Evolutionary conservation across 2,329 filamentous ascomycete species (phyloP).

Genomic region (Sclerotinia nivalis): DNA sequence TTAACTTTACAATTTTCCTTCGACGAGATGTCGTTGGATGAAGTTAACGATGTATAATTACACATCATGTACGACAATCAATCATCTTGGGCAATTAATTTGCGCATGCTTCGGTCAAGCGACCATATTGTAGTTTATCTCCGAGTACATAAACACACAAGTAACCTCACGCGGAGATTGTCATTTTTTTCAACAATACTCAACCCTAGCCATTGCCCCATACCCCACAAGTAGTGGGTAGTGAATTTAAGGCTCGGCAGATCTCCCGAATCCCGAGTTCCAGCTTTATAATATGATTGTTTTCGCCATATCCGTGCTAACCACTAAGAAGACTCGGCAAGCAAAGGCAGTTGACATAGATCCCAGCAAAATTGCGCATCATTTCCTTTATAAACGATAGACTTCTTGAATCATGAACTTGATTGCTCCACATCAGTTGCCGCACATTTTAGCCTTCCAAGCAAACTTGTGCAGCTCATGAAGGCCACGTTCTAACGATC

Average conservation of each 20-base stretch:
- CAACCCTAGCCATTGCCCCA: constrained; percentile 4
- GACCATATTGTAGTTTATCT: constrained; percentile 13
- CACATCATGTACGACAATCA: constrained; percentile 11
- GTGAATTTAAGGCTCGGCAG: constrained; percentile 13
- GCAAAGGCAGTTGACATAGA: constrained; percentile 8
- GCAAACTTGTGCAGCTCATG: constrained; percentile 14
- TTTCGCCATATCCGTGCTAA: background rate
- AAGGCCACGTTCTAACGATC: constrained; percentile 20
- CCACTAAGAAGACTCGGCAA: background rate
- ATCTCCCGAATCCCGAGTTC: constrained; percentile 21
- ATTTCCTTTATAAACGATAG: background rate
- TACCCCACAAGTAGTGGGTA: constrained; percentile 21
- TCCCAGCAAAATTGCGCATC: constrained; percentile 14
- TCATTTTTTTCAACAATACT: constrained; percentile 16
- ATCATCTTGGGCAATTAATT: constrained; percentile 13
- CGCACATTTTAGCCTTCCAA: constrained; percentile 1
- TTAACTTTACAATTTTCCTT: background rate
- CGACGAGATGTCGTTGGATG: background rate
- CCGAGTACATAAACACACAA: constrained; percentile 20
- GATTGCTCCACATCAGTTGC: constrained; percentile 5
- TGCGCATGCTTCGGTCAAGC: constrained; percentile 26
- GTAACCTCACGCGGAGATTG: constrained; percentile 26
- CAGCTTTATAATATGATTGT: background rate
- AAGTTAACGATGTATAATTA: background rate
- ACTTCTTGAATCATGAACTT: constrained; percentile 12